Conservation (phyloP, 257 asterid species). For the Ilex asprella region DNA sequence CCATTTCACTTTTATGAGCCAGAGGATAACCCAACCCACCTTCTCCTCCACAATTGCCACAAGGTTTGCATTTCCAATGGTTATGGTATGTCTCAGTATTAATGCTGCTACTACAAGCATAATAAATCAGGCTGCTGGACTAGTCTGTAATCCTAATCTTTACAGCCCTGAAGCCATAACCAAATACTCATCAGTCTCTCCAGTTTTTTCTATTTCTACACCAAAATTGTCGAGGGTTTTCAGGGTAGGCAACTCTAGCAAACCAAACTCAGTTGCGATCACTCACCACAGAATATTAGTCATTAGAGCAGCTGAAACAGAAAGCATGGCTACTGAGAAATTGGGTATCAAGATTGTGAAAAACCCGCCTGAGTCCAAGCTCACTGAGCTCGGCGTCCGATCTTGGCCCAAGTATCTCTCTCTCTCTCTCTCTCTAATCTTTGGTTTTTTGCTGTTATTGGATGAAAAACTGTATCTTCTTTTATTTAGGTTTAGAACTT, state of each 20-base stretch:
- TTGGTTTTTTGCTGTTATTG: no score
- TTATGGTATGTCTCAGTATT: neutral
- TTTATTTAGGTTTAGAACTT: no score
- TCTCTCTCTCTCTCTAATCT: neutral
- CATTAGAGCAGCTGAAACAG: constrained; percentile 8
- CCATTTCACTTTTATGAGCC: no score
- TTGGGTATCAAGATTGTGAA: constrained; percentile 54
- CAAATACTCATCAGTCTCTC: neutral
- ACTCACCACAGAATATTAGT: neutral
- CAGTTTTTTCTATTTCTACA: neutral
- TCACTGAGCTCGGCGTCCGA: constrained; percentile 73
- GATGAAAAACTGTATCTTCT: no score
- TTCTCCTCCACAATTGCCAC: no score
- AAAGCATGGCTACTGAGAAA: constrained; percentile 33
- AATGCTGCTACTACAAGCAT: neutral
- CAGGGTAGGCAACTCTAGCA: neutral
- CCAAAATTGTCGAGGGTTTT: neutral
- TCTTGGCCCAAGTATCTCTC: constrained; percentile 70
- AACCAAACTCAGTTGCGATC: neutral
- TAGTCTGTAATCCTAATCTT: neutral
- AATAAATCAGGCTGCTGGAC: neutral
- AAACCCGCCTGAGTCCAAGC: constrained; percentile 64
- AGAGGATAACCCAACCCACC: no score
- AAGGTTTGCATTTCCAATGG: neutral
- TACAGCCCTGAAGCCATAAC: neutral